Conservation (phyloP, 1,284 basidiomycete genomes). For the Pyrrhoderma lamaoense region DNA sequence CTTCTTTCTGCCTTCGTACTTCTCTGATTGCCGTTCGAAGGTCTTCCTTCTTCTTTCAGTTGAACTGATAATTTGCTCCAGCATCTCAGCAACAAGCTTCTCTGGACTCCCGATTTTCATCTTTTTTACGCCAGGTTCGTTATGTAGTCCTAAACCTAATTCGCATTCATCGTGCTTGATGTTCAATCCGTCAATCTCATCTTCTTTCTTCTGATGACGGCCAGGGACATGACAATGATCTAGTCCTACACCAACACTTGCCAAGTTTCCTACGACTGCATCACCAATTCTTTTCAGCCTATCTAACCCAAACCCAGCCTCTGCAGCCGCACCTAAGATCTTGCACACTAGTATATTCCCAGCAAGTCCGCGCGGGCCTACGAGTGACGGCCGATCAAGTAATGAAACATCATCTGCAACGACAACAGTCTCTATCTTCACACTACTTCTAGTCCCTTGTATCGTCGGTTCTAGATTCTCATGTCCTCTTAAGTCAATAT, state of each 20-base stretch:
- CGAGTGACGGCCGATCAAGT: conserved; percentile 34
- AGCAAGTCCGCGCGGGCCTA: conserved; percentile 50
- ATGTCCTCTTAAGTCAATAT: too few species aligned
- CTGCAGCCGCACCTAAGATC: conserved; percentile 50
- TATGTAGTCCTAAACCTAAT: conserved; percentile 50
- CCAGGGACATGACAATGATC: conserved; percentile 55
- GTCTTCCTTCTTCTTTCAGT: not conserved
- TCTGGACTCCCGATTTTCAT: conserved; percentile 27
- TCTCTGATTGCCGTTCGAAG: not conserved
- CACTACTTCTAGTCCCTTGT: conserved; percentile 20
- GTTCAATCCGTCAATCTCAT: conserved; percentile 24
- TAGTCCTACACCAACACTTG: conserved; percentile 45
- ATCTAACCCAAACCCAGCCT: conserved; percentile 38
- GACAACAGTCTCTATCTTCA: conserved; percentile 47
- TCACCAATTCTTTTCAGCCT: conserved; percentile 43
- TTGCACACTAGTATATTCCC: conserved; percentile 69
- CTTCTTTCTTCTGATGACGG: conserved; percentile 24
- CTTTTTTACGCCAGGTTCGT: conserved; percentile 45
- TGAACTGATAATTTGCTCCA: conserved; percentile 19
- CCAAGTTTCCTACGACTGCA: conserved; percentile 36
- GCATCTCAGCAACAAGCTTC: conserved; percentile 34
- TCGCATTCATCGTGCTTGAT: conserved; percentile 33
- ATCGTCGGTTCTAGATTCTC: too few species aligned
- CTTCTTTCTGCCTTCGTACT: not conserved
- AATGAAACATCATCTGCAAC: conserved; percentile 63